phyloP scores from a whole-genome alignment of 352 stramenopile species.

The Halophytophthora polymorphica region DNA sequence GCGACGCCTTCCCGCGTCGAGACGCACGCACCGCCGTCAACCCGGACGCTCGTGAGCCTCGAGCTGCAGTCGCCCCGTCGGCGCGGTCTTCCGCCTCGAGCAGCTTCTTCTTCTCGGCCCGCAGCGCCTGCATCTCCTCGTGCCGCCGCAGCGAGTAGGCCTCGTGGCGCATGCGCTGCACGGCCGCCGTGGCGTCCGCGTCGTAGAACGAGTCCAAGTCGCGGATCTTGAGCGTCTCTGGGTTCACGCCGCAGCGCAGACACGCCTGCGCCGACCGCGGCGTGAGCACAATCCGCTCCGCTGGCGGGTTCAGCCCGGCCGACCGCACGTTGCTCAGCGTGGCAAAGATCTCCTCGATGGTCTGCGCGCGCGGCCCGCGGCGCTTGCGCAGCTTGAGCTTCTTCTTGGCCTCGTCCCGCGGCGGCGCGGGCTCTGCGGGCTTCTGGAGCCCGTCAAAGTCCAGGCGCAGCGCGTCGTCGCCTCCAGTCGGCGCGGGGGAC shows the following conservation, averaged over 20 bases:
- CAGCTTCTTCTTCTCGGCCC: conserved; percentile 77
- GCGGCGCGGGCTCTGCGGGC: conserved; percentile 1
- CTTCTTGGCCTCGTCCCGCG: conserved; percentile 22
- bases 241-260: conserved; percentile 89
- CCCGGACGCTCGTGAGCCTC: not conserved
- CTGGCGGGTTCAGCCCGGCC: conserved; percentile 63
- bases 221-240: conserved; percentile 89
- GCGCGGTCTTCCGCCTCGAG: conserved; percentile 39
- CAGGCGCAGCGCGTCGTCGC: conserved; percentile 16
- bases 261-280: conserved; percentile 87
- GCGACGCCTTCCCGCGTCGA: conserved; percentile 13
- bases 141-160: conserved; percentile 90
- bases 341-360: conserved; percentile 77
- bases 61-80: not conserved
- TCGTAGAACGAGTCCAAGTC: conserved; percentile 92
- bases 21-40: conserved; percentile 7
- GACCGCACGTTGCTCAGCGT: conserved; percentile 70
- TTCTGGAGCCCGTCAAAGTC: conserved; percentile 25
- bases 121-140: conserved; percentile 89
- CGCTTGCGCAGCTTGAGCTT: conserved; percentile 60
- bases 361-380: conserved; percentile 54
- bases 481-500: no score
- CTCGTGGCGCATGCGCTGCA: conserved; percentile 91
- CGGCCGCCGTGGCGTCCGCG: conserved; percentile 66
- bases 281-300: conserved; percentile 81